Base-by-base conservation (phyloP, 306 rosid genomes). In the Sophora flavescens region DNA sequence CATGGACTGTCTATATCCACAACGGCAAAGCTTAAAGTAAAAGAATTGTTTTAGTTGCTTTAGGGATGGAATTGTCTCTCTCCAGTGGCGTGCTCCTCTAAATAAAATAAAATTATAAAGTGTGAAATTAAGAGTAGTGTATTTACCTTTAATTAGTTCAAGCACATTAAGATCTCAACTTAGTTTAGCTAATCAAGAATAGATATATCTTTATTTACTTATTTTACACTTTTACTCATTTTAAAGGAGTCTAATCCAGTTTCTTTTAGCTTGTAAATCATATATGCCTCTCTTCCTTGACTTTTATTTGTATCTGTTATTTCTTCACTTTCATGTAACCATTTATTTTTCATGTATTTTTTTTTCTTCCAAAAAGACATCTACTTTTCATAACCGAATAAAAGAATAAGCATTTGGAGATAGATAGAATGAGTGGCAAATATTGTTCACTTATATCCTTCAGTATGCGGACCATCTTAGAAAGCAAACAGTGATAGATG, bases 1-100 rank as follows among this genome's bases (percentile, higher is more conserved):
- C 89, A 84, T 90, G 95, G 80, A 76, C 15, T 88, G 89, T 87
- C 84, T 71, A 85, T 68, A 66, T 77, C 77, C 53, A 12, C 16
- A 28, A 15, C 14, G 36, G 45, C 76, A 67, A 39, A 47, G 22
- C 17, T 63, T 62, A 32, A 62, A 5, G 58, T 17, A 39, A 28
- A 75, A 26, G 18, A 30, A 0, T 41, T 41, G 14, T 14, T 64
- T 33, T 64, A 65, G 63, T 44, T 71, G 26, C 48, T 53, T 53
- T 41, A 10, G 12, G 22, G 35, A 28, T 26, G 42, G 3, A 72
- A 12, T 52, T 58, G 0, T 16, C 68, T 64, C 60, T 13, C 53
- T 18, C 22, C 32, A 56, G n/a, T n/a, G n/a, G n/a, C n/a, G n/a
- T n/a, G 22, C 22, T 22, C 0, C 22, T 22, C 22, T 22, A 22